These are phyloP conservation scores for Lineolata rhizophorae DNA, from an alignment of 495 filamentous ascomycete species.

Conservation along the genomic window DNA sequence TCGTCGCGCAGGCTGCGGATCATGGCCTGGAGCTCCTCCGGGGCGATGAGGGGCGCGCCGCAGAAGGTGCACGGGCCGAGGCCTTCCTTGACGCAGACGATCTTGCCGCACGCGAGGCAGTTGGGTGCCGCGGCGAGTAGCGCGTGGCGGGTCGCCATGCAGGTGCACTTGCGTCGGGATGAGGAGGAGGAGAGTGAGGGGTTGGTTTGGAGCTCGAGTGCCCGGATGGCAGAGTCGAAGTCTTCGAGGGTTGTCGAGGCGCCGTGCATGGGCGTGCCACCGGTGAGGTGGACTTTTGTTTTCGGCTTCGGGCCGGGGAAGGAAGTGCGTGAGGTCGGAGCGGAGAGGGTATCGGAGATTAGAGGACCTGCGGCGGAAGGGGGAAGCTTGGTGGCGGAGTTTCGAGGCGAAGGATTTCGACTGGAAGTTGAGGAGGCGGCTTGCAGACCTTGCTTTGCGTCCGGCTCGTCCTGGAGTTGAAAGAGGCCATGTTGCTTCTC, in stretches of 20 bases:
- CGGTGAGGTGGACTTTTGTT: conserved; percentile 43
- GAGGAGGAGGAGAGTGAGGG: conserved; percentile 32
- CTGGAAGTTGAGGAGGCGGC: neutral
- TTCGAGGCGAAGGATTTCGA: conserved; percentile 2
- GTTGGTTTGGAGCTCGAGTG: conserved; percentile 76
- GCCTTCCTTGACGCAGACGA: conserved; percentile 90
- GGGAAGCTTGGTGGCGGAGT: conserved; percentile 28
- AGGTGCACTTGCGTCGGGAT: conserved; percentile 48
- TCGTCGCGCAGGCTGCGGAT: conserved; percentile 71
- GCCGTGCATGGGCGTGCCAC: conserved; percentile 56
- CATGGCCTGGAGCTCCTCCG: conserved; percentile 58
- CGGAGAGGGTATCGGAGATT: conserved; percentile 40
- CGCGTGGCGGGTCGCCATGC: conserved; percentile 67
- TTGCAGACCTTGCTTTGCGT: conserved; percentile 18
- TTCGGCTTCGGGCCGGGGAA: conserved; percentile 22
- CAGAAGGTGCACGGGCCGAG: conserved; percentile 93
- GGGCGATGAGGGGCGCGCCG: conserved; percentile 42
- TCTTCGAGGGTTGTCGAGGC: conserved; percentile 55
- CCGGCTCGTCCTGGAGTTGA: conserved; percentile 19
- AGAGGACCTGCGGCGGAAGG: conserved; percentile 53
- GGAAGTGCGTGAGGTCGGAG: conserved; percentile 28
- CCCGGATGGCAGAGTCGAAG: conserved; percentile 76
- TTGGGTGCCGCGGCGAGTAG: conserved; percentile 75
- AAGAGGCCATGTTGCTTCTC: conserved; percentile 13
- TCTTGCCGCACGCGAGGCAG: conserved; percentile 81